Evolutionary conservation across 768 basidiomycete species (phyloP).

Genomic region (Podaxis sp.): DNA sequence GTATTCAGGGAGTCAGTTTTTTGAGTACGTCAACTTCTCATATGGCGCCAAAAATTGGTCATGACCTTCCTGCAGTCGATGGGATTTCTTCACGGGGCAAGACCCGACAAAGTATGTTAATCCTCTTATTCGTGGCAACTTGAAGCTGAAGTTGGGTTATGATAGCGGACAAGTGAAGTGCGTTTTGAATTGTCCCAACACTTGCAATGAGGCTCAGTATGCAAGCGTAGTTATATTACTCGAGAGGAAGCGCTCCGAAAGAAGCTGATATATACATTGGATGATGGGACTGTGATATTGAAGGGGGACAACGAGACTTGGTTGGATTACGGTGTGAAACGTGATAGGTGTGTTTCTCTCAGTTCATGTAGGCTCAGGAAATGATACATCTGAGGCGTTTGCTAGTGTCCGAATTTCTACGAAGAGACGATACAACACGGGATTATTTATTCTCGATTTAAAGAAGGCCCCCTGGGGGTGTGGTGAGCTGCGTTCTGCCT

Average conservation of each 20-base stretch:
- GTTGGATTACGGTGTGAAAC: constrained; percentile 51
- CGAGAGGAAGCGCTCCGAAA: constrained; percentile 49
- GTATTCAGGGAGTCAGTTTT: constrained; percentile 12
- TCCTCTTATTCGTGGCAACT: constrained; percentile 13
- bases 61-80: constrained; percentile 36
- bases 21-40: constrained; percentile 8
- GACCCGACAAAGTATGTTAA: constrained; percentile 67
- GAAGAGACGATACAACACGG: constrained; percentile 62
- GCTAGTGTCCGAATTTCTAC: constrained; percentile 78
- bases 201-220: not conserved
- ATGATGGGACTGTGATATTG: constrained; percentile 69
- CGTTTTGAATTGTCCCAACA: constrained; percentile 21
- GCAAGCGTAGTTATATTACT: constrained; percentile 49
- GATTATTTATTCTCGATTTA: constrained; percentile 86
- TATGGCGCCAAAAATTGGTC: not conserved
- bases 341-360: constrained; percentile 52
- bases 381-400: not conserved
- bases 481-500: constrained; percentile 43
- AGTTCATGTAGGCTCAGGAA: not conserved
- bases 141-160: constrained; percentile 12
- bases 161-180: constrained; percentile 73
- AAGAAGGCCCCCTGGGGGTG: constrained; percentile 90
- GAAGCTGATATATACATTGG: constrained; percentile 55
- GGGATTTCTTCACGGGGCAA: constrained; percentile 52
- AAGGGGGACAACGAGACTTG: constrained; percentile 71